These are phyloP conservation scores for Trametes cubensis DNA, from an alignment of 768 basidiomycete species.

Conservation along the genomic window DNA sequence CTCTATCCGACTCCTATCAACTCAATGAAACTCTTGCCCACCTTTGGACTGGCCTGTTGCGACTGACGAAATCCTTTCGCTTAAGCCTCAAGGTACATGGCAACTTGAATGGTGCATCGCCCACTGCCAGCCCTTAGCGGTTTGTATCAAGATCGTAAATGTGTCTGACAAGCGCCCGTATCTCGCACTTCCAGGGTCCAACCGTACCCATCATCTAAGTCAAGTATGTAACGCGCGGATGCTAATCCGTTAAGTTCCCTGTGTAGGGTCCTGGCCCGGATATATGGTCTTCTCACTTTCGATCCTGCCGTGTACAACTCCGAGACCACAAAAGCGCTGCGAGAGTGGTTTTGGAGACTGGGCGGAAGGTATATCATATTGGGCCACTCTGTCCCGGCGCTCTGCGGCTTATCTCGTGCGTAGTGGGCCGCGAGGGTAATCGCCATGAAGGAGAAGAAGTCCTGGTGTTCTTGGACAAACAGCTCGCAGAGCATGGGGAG, in stretches of 20 bases:
- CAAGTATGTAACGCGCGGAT: no score
- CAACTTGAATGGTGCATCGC: no score
- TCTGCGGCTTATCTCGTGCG: background rate
- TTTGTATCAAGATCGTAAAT: no score
- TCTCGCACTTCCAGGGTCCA: no score
- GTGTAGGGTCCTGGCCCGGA: background rate
- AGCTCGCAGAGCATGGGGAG: conserved; percentile 16
- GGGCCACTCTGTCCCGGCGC: conserved; percentile 20
- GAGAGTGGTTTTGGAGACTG: conserved; percentile 9
- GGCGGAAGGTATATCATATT: conserved; percentile 11
- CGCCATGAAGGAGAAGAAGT: conserved; percentile 12
- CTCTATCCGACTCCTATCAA: no score
- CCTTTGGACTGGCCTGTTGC: no score
- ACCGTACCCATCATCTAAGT: no score
- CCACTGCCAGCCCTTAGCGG: no score
- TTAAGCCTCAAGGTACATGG: no score
- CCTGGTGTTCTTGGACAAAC: conserved; percentile 18
- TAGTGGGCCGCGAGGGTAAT: background rate
- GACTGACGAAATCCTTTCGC: no score
- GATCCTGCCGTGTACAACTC: conserved; percentile 20
- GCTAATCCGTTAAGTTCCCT: background rate
- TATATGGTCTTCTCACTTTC: background rate
- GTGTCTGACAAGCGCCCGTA: no score
- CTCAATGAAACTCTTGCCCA: no score
- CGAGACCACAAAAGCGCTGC: background rate